phyloP scores from a whole-genome alignment of 257 asterid species.

The Lantana camara region DNA sequence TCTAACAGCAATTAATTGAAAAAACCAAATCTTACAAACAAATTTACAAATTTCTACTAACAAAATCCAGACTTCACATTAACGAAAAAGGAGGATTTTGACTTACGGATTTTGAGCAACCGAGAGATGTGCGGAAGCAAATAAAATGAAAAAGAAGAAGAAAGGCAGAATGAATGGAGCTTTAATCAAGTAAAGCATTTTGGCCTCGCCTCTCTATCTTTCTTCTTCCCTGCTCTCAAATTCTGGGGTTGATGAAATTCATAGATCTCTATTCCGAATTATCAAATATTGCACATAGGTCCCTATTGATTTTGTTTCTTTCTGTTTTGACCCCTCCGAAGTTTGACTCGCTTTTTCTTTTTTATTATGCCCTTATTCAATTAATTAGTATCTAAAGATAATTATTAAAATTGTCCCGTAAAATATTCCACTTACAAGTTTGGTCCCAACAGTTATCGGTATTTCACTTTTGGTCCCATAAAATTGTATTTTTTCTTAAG shows the following conservation, averaged over 20 bases:
- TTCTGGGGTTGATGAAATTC: slow-evolving; percentile 19
- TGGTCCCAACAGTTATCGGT: too few relatives aligned
- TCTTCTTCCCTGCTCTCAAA: slow-evolving; percentile 25
- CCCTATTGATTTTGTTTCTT: slow-evolving; percentile 13
- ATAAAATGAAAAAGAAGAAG: slow-evolving; percentile 23
- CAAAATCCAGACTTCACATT: slow-evolving; percentile 11
- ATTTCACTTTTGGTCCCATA: too few relatives aligned
- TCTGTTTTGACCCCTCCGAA: slow-evolving; percentile 17
- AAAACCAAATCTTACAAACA: slow-evolving; percentile 20
- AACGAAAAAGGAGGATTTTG: background rate
- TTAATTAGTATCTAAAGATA: too few relatives aligned
- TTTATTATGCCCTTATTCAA: too few relatives aligned
- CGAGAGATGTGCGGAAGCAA: slow-evolving; percentile 24
- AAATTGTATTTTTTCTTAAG: too few relatives aligned
- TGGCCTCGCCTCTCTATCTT: slow-evolving; percentile 26
- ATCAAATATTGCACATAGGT: slow-evolving; percentile 24
- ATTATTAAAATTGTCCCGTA: too few relatives aligned
- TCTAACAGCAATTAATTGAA: slow-evolving; percentile 11
- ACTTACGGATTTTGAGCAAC: slow-evolving; percentile 49
- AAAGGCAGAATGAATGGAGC: slow-evolving; percentile 32
- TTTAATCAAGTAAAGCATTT: slow-evolving; percentile 35
- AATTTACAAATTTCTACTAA: slow-evolving; percentile 16
- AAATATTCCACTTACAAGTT: too few relatives aligned
- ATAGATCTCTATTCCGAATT: slow-evolving; percentile 34
- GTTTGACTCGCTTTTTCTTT: background rate